Evolutionary conservation across 805 yeast genomes (phyloP).

Genomic region (Citeromyces matritensis): DNA sequence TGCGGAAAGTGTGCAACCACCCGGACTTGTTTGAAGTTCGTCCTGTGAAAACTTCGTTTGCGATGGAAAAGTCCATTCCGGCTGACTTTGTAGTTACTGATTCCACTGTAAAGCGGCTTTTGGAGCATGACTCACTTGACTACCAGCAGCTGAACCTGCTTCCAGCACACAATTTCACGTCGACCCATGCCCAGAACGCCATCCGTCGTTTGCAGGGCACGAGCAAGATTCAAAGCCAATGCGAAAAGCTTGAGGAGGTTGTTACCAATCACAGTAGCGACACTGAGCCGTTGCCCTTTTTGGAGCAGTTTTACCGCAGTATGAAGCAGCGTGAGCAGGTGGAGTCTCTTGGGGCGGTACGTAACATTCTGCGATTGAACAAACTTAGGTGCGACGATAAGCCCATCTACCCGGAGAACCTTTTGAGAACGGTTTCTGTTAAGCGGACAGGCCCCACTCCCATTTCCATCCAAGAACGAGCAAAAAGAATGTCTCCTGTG

Average conservation of each 20-base stretch:
- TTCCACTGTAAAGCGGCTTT: constrained; percentile 18
- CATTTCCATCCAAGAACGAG: constrained; percentile 14
- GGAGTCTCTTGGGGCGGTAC: constrained; percentile 32
- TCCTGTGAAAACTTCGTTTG: constrained; percentile 84
- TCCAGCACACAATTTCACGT: constrained; percentile 29
- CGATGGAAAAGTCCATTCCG: constrained; percentile 51
- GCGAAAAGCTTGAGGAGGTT: constrained; percentile 21
- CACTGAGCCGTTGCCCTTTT: constrained; percentile 9
- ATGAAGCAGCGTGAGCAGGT: constrained; percentile 35
- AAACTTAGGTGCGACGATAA: constrained; percentile 41
- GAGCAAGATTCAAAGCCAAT: constrained; percentile 24
- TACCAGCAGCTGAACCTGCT: constrained; percentile 46
- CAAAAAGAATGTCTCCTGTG: constrained; percentile 23
- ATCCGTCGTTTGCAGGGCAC: constrained; percentile 31
- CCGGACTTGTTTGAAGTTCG: constrained; percentile 94
- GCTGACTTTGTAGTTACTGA: constrained; percentile 28
- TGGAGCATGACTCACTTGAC: constrained; percentile 18
- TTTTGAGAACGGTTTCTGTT: constrained; percentile 24
- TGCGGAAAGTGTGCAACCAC: constrained; percentile 92
- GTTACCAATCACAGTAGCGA: constrained; percentile 9
- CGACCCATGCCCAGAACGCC: constrained; percentile 29
- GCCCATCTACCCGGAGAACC: constrained; percentile 58
- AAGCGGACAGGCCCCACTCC: constrained; percentile 11
- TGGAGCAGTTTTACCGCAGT: constrained; percentile 45
- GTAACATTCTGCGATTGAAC: constrained; percentile 50